phyloP scores from a whole-genome alignment of 257 asterid genomes.

The Cinchona pubescens region DNA sequence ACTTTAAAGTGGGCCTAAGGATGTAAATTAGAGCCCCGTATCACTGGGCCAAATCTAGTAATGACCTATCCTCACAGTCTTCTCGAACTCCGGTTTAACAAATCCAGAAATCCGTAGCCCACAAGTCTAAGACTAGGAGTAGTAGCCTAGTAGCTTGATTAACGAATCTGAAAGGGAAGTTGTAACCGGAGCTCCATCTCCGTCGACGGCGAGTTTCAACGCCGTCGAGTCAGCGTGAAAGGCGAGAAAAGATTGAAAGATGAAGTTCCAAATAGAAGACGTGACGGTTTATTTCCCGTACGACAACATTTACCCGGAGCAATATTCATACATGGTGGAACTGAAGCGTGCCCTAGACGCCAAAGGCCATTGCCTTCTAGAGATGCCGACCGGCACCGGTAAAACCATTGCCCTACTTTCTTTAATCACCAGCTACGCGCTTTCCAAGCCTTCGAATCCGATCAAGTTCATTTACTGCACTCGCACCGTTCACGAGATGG shows the following conservation, averaged over 20 bases:
- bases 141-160: too few species aligned
- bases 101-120: too few species aligned
- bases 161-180: neutral
- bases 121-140: too few species aligned
- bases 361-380: slow-evolving; percentile 85
- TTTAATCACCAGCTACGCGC: slow-evolving; percentile 73
- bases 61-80: too few species aligned
- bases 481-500: slow-evolving; percentile 98
- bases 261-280: slow-evolving; percentile 96
- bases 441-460: slow-evolving; percentile 70
- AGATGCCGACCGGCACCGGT: slow-evolving; percentile 98
- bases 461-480: slow-evolving; percentile 85
- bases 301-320: slow-evolving; percentile 93
- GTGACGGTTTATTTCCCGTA: slow-evolving; percentile 90
- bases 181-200: neutral
- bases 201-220: neutral
- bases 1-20: too few species aligned
- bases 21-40: too few species aligned
- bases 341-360: slow-evolving; percentile 94
- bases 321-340: slow-evolving; percentile 87
- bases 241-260: slow-evolving; percentile 14
- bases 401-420: slow-evolving; percentile 90
- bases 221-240: neutral
- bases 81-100: too few species aligned
- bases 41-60: too few species aligned